Base-by-base conservation (phyloP, 192 early-diverging fungal genomes). In the Coemansia sp. region DNA sequence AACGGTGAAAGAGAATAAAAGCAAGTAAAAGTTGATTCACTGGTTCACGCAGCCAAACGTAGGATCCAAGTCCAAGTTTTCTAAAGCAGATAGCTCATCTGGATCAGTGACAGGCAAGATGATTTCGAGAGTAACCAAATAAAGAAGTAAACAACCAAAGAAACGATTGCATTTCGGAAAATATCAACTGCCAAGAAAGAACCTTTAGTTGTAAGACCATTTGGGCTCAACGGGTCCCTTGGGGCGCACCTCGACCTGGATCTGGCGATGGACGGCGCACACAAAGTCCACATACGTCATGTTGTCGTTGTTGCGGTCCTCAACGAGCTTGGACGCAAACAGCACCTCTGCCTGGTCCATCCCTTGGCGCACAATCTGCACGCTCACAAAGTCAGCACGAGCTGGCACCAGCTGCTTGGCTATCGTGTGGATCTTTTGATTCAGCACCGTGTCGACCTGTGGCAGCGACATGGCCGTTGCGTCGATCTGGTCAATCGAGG, bases 241-340 rank as follows among this genome's bases (percentile, higher is more conserved):
- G 53, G 77, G 77, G 49, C 84, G 86, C 62, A 85, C 86, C 69
- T 92, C 91, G 13, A 76, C 84, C 74, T 91, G 91, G 66, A 94
- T 92, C 74, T 89, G 90, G 69, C 90, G 85, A 76, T 99, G 97
- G 61, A 98, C 87, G 23, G 86, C 73, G 52, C 91, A 91, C 25
- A 99, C 73, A 64, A 89, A 97, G 67, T 99, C 96, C 8, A 97
- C 94, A 75, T 99, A 99, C 11, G 87, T 88, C 90, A 93, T 89
- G 57, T 87, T 86, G 50, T 91, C 93, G 50, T 88, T 87, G 66
- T 91, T 93, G 70, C 91, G 88, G 79, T 99, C 97, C 79, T 99
- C 97, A 14, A 89, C 75, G 64, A 99, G 73, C 62, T 88, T 69
- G 25, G 87, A 84, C 11, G 84, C 81, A 76, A 97, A 93, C 60